Conservation (phyloP, 768 basidiomycete genomes). For the Termitomyces sp. region DNA sequence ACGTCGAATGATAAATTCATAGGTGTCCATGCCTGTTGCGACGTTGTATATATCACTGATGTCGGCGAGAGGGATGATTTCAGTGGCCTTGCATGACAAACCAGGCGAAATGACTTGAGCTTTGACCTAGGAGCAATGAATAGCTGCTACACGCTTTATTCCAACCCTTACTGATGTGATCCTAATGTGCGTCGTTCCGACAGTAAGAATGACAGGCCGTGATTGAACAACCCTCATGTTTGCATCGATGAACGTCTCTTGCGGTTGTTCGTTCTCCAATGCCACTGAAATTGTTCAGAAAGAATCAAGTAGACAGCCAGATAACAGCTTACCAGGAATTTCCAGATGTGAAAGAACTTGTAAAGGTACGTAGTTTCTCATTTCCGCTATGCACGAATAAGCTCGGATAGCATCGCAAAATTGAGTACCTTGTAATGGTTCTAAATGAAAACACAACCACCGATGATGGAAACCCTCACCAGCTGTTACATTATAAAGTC, state of each 20-base stretch:
- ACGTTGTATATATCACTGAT: conserved; percentile 86
- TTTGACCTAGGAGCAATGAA: conserved; percentile 42
- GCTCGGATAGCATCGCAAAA: conserved; percentile 49
- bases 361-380: conserved; percentile 50
- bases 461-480: conserved; percentile 23
- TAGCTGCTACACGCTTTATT: neutral
- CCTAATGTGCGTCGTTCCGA: conserved; percentile 66
- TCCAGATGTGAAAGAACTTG: conserved; percentile 39
- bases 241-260: conserved; percentile 50
- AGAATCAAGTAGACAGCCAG: neutral
- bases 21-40: conserved; percentile 62
- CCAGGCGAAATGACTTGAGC: conserved; percentile 65
- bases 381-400: conserved; percentile 57
- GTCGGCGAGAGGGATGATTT: conserved; percentile 74
- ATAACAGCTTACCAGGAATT: conserved; percentile 46
- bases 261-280: conserved; percentile 52
- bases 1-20: conserved; percentile 79
- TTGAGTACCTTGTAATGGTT: conserved; percentile 35
- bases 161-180: conserved; percentile 59
- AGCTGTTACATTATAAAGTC: conserved; percentile 67
- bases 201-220: conserved; percentile 65
- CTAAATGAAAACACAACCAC: neutral
- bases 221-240: conserved; percentile 64
- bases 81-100: conserved; percentile 70
- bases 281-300: conserved; percentile 32